A percentile compares a stretch with the other conserved stretches of the same genome.
phyloP scores from a whole-genome alignment of 1,139 yeast species.

The Trichomonascaceae sp. region DNA sequence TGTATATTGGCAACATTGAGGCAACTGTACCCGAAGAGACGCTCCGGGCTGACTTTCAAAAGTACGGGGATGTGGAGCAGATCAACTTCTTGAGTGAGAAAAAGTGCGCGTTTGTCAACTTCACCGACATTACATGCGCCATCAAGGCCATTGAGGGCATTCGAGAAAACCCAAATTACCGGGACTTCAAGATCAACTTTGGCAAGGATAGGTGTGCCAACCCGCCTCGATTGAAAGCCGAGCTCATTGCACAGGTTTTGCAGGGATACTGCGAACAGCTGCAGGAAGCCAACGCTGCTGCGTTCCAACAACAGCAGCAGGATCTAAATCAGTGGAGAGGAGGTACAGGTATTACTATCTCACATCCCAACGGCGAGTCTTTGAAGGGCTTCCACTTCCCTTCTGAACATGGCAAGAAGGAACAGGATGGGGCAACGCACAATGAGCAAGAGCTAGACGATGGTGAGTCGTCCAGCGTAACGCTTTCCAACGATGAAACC shows the following conservation, averaged over 20 bases:
- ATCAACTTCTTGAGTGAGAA: conserved; percentile 74
- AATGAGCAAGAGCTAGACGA: too few species aligned
- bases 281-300: too few species aligned
- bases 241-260: background rate
- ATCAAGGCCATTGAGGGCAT: conserved; percentile 69
- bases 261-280: conserved; percentile 3
- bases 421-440: too few species aligned
- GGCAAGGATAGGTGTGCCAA: conserved; percentile 96
- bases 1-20: conserved; percentile 64
- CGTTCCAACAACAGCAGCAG: conserved; percentile 3
- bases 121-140: conserved; percentile 76
- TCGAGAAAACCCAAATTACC: conserved; percentile 35
- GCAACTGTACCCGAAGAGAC: conserved; percentile 41
- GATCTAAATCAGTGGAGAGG: background rate
- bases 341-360: too few species aligned
- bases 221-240: conserved; percentile 31
- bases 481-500: too few species aligned
- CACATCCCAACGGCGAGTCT: too few species aligned
- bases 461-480: too few species aligned
- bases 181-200: conserved; percentile 55
- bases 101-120: conserved; percentile 86
- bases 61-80: conserved; percentile 89
- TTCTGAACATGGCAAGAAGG: too few species aligned
- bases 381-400: too few species aligned
- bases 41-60: conserved; percentile 60